Evolutionary conservation across 192 early-diverging fungal genomes (phyloP).

Genomic region (Polychytrium aggregatum): DNA sequence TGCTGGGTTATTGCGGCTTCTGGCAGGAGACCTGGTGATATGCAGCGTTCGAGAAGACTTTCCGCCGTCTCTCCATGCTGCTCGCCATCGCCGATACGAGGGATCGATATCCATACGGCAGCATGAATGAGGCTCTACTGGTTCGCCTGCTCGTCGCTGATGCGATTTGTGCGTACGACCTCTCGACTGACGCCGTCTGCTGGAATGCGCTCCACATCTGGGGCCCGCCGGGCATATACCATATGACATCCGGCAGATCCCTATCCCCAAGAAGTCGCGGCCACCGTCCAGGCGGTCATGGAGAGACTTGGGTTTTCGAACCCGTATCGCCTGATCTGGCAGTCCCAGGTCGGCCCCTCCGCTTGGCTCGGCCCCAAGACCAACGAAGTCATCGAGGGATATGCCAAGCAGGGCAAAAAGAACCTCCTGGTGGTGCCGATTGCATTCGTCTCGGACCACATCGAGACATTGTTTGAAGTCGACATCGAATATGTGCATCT

Average conservation of each 20-base stretch:
- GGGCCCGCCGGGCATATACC: no score
- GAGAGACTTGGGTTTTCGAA: conserved; percentile 56
- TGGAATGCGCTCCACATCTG: no score
- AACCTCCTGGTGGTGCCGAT: conserved; percentile 83
- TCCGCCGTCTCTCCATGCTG: no score
- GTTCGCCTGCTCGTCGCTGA: no score
- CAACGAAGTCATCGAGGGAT: conserved; percentile 60
- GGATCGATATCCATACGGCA: no score
- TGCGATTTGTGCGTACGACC: no score
- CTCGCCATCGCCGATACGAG: no score
- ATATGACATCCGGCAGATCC: no score
- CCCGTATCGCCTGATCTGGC: conserved; percentile 87
- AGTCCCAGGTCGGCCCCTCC: conserved; percentile 86
- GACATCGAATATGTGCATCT: conserved; percentile 86
- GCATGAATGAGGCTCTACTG: no score
- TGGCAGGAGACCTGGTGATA: neutral
- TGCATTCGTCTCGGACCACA: conserved; percentile 93
- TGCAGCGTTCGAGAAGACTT: no score
- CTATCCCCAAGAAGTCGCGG: conserved; percentile 77
- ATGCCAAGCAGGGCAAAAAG: conserved; percentile 64
- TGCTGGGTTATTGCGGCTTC: conserved; percentile 4
- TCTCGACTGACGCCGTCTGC: no score
- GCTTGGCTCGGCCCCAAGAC: conserved; percentile 91
- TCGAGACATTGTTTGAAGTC: conserved; percentile 94
- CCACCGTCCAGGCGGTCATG: conserved; percentile 76